Evolutionary conservation across 495 filamentous ascomycete genomes (phyloP).

Genomic region (Aspergillus kassunensis): DNA sequence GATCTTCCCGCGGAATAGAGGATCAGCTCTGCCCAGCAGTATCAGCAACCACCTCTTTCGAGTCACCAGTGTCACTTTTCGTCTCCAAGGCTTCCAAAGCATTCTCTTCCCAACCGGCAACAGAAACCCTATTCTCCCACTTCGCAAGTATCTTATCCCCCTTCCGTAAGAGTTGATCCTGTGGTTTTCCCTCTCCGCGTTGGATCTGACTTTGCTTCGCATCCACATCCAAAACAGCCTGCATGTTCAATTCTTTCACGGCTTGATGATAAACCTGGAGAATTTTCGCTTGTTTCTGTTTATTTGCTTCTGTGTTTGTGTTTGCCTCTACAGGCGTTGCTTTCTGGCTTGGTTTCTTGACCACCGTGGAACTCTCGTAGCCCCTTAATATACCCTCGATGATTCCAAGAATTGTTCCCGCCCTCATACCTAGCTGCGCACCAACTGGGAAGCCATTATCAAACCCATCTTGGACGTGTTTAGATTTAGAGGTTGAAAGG

Average conservation of each 20-base stretch:
- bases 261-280: conserved; percentile 48
- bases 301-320: conserved; percentile 14
- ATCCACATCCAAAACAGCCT: conserved; percentile 57
- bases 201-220: conserved; percentile 31
- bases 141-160: too few relatives aligned
- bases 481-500: conserved; percentile 64
- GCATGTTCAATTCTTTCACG: conserved; percentile 55
- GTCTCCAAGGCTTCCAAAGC: conserved; percentile 38
- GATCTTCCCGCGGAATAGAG: too few relatives aligned
- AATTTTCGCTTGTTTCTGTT: conserved; percentile 25
- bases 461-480: conserved; percentile 75
- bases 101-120: conserved; percentile 42
- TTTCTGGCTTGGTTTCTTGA: conserved; percentile 24
- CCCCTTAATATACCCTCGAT: conserved; percentile 59
- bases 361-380: too few relatives aligned
- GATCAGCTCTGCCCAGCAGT: conserved; percentile 1
- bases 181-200: conserved; percentile 28
- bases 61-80: conserved; percentile 23
- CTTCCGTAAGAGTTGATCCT: conserved; percentile 22
- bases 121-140: too few relatives aligned
- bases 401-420: conserved; percentile 66
- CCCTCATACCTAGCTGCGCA: conserved; percentile 67
- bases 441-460: conserved; percentile 83
- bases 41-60: not conserved
- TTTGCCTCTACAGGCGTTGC: not conserved